phyloP scores from a whole-genome alignment of 2,329 filamentous ascomycete genomes.

The Elsinoe australis region DNA sequence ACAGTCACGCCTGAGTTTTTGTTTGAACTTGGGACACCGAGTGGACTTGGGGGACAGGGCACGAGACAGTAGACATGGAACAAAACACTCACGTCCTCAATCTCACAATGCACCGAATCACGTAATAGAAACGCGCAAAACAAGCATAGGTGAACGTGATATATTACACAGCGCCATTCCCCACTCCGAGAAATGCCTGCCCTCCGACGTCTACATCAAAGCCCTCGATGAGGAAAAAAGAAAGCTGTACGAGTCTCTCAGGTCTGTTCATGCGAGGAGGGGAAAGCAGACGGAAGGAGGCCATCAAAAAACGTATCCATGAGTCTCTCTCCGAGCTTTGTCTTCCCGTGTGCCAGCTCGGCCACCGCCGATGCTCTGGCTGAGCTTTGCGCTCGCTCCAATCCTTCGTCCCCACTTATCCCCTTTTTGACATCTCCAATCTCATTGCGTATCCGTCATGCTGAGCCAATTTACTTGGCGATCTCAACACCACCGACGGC shows the following conservation, averaged over 20 bases:
- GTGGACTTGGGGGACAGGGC: too few relatives aligned
- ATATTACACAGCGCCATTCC: conserved; percentile 15
- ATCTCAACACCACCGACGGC: conserved; percentile 73
- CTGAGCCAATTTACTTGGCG: conserved; percentile 29
- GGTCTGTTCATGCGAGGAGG: background rate
- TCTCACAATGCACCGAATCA: too few relatives aligned
- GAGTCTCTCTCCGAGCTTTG: background rate
- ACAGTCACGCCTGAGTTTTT: too few relatives aligned
- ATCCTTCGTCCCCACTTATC: background rate
- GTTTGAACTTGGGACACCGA: too few relatives aligned
- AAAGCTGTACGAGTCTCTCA: conserved; percentile 12
- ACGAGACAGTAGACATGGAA: too few relatives aligned
- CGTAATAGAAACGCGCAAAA: too few relatives aligned
- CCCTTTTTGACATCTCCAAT: background rate
- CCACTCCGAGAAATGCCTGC: conserved; percentile 13
- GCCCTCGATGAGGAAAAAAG: conserved; percentile 8
- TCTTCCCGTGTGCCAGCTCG: background rate
- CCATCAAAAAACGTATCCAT: too few relatives aligned
- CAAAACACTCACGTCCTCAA: too few relatives aligned
- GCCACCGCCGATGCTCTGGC: background rate
- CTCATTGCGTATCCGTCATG: background rate
- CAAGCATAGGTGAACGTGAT: background rate
- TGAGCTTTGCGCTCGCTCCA: background rate
- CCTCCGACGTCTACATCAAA: conserved; percentile 11
- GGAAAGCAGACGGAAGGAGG: too few relatives aligned